Percentiles rank a stretch among this genome's conserved stretches.
phyloP scores from a whole-genome alignment of 2,329 filamentous ascomycete species.

The Drechslerella coelobrocha region DNA sequence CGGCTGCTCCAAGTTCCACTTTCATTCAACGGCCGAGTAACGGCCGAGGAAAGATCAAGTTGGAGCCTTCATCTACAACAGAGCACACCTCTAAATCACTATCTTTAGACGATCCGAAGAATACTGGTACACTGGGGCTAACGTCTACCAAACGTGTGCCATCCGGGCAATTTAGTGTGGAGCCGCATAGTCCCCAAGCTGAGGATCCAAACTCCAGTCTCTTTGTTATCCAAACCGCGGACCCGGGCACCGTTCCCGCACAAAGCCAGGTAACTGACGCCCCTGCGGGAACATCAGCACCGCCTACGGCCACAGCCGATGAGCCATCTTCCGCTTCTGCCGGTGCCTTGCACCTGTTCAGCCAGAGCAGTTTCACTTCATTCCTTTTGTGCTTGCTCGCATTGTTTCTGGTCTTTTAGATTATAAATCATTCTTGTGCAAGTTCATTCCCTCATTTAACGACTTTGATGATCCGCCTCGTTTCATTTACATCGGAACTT shows the following conservation, averaged over 20 bases:
- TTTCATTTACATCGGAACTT: too few species aligned
- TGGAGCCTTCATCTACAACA: not conserved
- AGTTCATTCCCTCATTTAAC: too few species aligned
- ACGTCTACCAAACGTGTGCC: conserved; percentile 1
- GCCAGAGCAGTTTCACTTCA: conserved; percentile 31
- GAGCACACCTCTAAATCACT: not conserved
- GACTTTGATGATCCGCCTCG: too few species aligned
- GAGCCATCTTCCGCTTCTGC: conserved; percentile 35
- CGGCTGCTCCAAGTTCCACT: too few species aligned
- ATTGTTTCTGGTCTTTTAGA: conserved; percentile 26
- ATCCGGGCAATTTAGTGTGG: conserved; percentile 21
- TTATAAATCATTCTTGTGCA: not conserved
- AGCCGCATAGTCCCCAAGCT: not conserved
- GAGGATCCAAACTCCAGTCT: conserved; percentile 1
- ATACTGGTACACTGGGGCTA: not conserved
- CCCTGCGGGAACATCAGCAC: conserved; percentile 23
- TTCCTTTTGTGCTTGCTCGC: conserved; percentile 37
- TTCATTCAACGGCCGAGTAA: too few species aligned
- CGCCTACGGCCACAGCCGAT: conserved; percentile 28
- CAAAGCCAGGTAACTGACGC: conserved; percentile 5
- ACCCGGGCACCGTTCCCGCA: conserved; percentile 10
- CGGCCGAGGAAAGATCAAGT: too few species aligned
- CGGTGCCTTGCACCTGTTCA: conserved; percentile 24
- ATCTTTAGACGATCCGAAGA: not conserved
- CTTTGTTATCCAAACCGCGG: conserved; percentile 28